Base-by-base conservation (phyloP, 306 rosid species). In the Cucurbita ficifolia region DNA sequence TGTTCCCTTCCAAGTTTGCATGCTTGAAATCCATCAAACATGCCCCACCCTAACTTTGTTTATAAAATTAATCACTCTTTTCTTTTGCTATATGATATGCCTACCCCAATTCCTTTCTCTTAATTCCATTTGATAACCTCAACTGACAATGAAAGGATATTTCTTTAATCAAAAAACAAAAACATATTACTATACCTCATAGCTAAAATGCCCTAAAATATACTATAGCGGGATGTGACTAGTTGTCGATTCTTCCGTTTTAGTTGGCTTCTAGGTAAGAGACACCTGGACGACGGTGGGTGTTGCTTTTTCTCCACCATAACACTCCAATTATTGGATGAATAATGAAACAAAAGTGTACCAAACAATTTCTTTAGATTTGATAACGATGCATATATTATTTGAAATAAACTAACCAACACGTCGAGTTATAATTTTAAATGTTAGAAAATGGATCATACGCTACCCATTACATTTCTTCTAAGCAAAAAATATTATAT, bases 1-100 rank as follows among this genome's bases (percentile, higher is more conserved):
- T 24, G 63, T 38, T 76, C 67, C 38, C 48, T 53, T 21, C 55
- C 70, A 33, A 57, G 68, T 56, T 81, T 74, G 48, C 79, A 52
- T 90, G 92, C 71, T 77, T 87, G 90, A 75, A 76, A 87, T 75
- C 75, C 7, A 67, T 79, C 88, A 77, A 88, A 81, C 96, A 86
- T 51, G 39, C 22, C 12, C 54, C 54, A 42, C 6, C 54, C 72
- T 45, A 42, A 43, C 51, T 11, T 48, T 10, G 1, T 21, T 19
- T 10, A 39, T 24, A 29, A 3, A 6, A 6, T 14, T 10, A 33
- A 6, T 14, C 18, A 33, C 1, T 42, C 1, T 35, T 59, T 10
- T 5, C 17, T 60, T 33, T 33, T 60, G 33, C 4, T 54, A 54
- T 19, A 6, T 60, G 6, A 7, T 35, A 35, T 21, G 38, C 7